Percentiles rank a stretch among this genome's conserved stretches.
These are phyloP conservation scores for Candida maris DNA, from an alignment of 805 yeast species.

Conservation along the genomic window DNA sequence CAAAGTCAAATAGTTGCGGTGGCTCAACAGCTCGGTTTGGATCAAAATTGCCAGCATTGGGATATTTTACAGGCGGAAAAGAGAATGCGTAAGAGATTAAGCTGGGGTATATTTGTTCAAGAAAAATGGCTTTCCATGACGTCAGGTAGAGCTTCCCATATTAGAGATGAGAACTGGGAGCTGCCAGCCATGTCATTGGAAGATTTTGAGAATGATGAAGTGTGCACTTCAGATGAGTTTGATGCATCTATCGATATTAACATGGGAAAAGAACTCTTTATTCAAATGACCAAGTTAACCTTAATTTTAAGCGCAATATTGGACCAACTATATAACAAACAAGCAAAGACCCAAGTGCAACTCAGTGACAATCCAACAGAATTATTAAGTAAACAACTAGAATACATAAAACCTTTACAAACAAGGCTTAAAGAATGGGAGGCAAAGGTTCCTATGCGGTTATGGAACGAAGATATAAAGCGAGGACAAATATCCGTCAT, in stretches of 20 bases:
- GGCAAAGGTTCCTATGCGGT: slow-evolving; percentile 5
- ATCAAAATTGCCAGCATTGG: slow-evolving; percentile 45
- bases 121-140: slow-evolving; percentile 46
- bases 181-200: slow-evolving; percentile 37
- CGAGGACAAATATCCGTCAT: slow-evolving; percentile 16
- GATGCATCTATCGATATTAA: slow-evolving; percentile 15
- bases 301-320: slow-evolving; percentile 9
- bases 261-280: slow-evolving; percentile 13
- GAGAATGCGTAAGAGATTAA: slow-evolving; percentile 41
- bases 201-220: slow-evolving; percentile 45
- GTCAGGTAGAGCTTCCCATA: slow-evolving; percentile 43
- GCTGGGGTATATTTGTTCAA: slow-evolving; percentile 49
- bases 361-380: slow-evolving; percentile 1
- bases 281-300: slow-evolving; percentile 13
- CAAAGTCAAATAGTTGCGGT: slow-evolving; percentile 27
- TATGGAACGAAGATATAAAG: slow-evolving; percentile 11
- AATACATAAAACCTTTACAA: slow-evolving; percentile 11
- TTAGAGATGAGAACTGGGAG: slow-evolving; percentile 39
- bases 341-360: neutral
- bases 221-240: slow-evolving; percentile 31
- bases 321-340: slow-evolving; percentile 9
- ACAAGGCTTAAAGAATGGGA: slow-evolving; percentile 15
- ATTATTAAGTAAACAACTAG: slow-evolving; percentile 7
- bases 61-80: slow-evolving; percentile 45
- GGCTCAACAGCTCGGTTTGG: slow-evolving; percentile 45